A percentile compares a stretch with the other conserved stretches of the same genome.
Conservation (phyloP, 2,329 filamentous ascomycete species). For the Exophiala phaeomuriformis region DNA sequence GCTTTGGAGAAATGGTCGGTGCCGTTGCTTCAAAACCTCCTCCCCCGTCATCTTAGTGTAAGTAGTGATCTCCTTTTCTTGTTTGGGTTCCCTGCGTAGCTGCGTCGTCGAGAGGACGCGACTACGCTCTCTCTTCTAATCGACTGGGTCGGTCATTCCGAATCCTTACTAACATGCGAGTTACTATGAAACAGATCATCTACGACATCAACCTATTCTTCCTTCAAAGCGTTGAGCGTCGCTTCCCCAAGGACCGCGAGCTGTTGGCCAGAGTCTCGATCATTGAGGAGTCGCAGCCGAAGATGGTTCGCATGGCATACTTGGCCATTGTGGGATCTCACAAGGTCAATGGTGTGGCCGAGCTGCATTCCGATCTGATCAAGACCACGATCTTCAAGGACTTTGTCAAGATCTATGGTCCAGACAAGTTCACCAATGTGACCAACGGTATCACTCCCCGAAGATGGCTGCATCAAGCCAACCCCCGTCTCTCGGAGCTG, state of each 20-base stretch:
- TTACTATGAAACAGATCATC: constrained; percentile 54
- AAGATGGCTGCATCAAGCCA: constrained; percentile 95
- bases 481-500: constrained; percentile 81
- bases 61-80: constrained; percentile 34
- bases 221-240: constrained; percentile 81
- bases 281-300: constrained; percentile 91
- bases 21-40: constrained; percentile 79
- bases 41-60: constrained; percentile 72
- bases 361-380: constrained; percentile 95
- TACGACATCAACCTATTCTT: constrained; percentile 97
- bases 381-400: constrained; percentile 99
- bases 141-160: neutral
- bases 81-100: neutral
- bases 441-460: constrained; percentile 96
- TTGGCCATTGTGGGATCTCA: constrained; percentile 93
- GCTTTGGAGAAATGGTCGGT: constrained; percentile 98
- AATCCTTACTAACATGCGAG: constrained; percentile 6
- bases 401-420: constrained; percentile 89
- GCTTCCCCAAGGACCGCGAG: constrained; percentile 82
- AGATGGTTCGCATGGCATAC: constrained; percentile 97
- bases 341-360: constrained; percentile 98
- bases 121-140: neutral
- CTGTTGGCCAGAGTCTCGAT: constrained; percentile 84
- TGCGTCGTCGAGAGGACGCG: constrained; percentile 1
- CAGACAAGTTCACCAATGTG: constrained; percentile 97